Evolutionary conservation across 2,329 filamentous ascomycete species (phyloP).

Genomic region (Cryphonectria japonica): DNA sequence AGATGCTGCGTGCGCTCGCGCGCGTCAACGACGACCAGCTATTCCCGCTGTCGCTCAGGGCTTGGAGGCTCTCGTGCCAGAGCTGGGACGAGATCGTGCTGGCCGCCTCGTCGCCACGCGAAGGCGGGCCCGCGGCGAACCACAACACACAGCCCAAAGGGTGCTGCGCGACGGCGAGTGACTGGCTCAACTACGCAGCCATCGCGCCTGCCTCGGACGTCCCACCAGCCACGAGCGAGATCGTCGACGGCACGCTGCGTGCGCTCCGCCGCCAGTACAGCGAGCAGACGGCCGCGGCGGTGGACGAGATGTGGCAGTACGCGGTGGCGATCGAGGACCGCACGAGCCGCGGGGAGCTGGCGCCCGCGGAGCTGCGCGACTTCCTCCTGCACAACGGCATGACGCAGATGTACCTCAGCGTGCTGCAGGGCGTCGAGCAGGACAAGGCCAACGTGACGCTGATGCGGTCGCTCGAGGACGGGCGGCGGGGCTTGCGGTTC

Average conservation of each 20-base stretch:
- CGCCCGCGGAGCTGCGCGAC: neutral
- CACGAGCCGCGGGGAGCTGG: neutral
- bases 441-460: neutral
- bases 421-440: neutral
- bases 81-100: slow-evolving; percentile 17
- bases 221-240: neutral
- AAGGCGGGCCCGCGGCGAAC: neutral
- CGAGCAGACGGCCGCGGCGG: neutral
- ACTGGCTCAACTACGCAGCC: slow-evolving; percentile 10
- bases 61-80: slow-evolving; percentile 24
- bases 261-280: neutral
- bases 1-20: slow-evolving; percentile 16
- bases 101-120: neutral
- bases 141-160: neutral
- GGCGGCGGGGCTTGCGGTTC: neutral
- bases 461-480: slow-evolving; percentile 1
- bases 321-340: neutral
- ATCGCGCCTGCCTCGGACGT: neutral
- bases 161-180: slow-evolving; percentile 1
- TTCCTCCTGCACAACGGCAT: neutral
- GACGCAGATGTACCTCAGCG: neutral
- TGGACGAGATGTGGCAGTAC: slow-evolving; percentile 10
- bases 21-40: slow-evolving; percentile 25
- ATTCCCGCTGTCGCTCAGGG: slow-evolving; percentile 17
- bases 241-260: neutral